Conservation (phyloP, 1,139 yeast species). For the Blastobotrys proliferans region DNA sequence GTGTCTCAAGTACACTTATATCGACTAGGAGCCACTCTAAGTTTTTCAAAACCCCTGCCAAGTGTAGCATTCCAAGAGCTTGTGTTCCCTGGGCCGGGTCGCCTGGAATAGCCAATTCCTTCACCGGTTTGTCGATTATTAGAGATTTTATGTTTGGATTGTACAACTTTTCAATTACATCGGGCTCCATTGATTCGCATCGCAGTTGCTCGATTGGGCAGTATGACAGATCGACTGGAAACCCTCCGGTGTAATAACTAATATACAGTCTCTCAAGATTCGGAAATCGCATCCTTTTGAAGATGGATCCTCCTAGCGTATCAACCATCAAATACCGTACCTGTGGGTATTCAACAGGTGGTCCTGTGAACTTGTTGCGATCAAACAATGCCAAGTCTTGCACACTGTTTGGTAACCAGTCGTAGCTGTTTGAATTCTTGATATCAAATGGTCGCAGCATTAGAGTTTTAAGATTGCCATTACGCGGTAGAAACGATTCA, state of each 20-base stretch:
- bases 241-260: background rate
- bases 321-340: constrained; percentile 7
- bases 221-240: background rate
- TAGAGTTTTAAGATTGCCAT: constrained; percentile 3
- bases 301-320: background rate
- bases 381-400: constrained; percentile 8
- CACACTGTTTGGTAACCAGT: constrained; percentile 8
- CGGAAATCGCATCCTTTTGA: background rate
- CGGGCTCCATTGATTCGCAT: background rate
- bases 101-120: too few species aligned
- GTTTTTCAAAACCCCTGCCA: background rate
- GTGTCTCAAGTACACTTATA: background rate
- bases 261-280: constrained; percentile 8
- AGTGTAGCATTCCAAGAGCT: too few species aligned
- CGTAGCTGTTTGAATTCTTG: background rate
- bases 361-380: background rate
- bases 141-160: background rate
- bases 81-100: too few species aligned
- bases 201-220: constrained; percentile 1
- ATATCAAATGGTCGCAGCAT: constrained; percentile 7
- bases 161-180: background rate
- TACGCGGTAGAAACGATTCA: background rate
- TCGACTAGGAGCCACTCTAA: constrained; percentile 4
- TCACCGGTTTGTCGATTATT: background rate
- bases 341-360: background rate